Percentiles rank a stretch among this genome's conserved stretches.
phyloP scores from a whole-genome alignment of 345 rosid species.

The Gossypium sturtianum region DNA sequence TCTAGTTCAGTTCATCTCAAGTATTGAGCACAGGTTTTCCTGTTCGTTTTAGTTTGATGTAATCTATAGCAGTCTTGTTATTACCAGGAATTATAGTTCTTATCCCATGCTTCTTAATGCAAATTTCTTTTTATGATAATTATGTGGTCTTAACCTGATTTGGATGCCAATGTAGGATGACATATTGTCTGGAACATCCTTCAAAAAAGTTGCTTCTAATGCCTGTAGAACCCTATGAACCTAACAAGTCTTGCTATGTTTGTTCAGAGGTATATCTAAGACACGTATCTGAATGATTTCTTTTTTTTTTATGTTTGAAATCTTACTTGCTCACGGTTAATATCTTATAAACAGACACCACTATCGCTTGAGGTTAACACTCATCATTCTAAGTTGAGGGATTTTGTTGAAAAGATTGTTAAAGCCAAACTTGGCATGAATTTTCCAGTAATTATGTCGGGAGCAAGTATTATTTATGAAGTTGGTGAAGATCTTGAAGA shows the following conservation, averaged over 20 bases:
- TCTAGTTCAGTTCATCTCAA: background rate
- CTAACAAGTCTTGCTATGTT: constrained; percentile 87
- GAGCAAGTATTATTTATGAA: constrained; percentile 85
- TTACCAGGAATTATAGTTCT: background rate
- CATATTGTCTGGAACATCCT: constrained; percentile 89
- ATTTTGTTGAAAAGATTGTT: constrained; percentile 87
- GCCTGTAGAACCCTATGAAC: constrained; percentile 93
- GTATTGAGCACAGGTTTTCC: background rate
- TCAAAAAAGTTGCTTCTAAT: constrained; percentile 81
- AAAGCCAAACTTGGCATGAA: constrained; percentile 95
- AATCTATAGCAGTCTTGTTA: background rate
- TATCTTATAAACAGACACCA: constrained; percentile 53
- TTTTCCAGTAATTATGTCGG: constrained; percentile 76
- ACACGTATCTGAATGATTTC: constrained; percentile 6
- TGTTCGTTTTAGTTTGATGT: background rate
- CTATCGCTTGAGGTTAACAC: constrained; percentile 78
- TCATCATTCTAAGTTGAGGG: constrained; percentile 69
- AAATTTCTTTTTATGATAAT: constrained; percentile 6
- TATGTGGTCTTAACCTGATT: background rate
- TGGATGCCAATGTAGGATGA: constrained; percentile 55
- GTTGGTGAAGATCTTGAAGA: constrained; percentile 94
- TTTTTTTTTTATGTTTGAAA: constrained; percentile 9
- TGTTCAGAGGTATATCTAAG: constrained; percentile 68
- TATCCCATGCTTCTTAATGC: background rate
- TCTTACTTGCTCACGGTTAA: constrained; percentile 11